A percentile compares a stretch with the other conserved stretches of the same genome.
Conservation (phyloP, 371 early-diverging fungal species). For the Zychaea mexicana region DNA sequence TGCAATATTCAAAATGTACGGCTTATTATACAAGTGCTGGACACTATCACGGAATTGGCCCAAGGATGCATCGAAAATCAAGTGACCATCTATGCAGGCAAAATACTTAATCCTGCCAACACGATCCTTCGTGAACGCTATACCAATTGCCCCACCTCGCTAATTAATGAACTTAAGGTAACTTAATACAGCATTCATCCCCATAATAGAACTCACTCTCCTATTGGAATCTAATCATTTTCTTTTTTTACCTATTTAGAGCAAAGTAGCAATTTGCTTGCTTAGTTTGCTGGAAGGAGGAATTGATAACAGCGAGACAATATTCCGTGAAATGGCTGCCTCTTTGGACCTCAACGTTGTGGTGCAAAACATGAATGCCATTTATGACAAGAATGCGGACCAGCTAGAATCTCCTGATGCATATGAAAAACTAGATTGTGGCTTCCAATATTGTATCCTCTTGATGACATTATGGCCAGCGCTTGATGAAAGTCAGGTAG, state of each 20-base stretch:
- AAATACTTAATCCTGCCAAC: conserved; percentile 57
- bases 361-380: conserved; percentile 34
- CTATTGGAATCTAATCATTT: not conserved
- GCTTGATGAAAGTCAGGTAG: conserved; percentile 33
- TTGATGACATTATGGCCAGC: conserved; percentile 43
- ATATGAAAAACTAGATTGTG: conserved; percentile 37
- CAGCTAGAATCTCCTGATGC: conserved; percentile 22
- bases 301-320: conserved; percentile 45
- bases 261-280: conserved; percentile 49
- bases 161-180: conserved; percentile 48
- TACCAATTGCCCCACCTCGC: conserved; percentile 23
- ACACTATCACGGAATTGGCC: conserved; percentile 60
- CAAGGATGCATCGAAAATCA: conserved; percentile 47
- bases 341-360: conserved; percentile 44
- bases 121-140: conserved; percentile 44
- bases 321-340: conserved; percentile 52
- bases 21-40: conserved; percentile 57
- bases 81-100: conserved; percentile 53
- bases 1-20: conserved; percentile 41
- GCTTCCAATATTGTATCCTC: conserved; percentile 45
- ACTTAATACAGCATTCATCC: not conserved
- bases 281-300: conserved; percentile 60
- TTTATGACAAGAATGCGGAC: conserved; percentile 22
- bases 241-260: conserved; percentile 10
- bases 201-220: not conserved